Evolutionary conservation across 164 flowering plant genomes (phyloP), one percentile per base, ranked within the genome.

Genomic region (Magnolia changhungtana): DNA sequence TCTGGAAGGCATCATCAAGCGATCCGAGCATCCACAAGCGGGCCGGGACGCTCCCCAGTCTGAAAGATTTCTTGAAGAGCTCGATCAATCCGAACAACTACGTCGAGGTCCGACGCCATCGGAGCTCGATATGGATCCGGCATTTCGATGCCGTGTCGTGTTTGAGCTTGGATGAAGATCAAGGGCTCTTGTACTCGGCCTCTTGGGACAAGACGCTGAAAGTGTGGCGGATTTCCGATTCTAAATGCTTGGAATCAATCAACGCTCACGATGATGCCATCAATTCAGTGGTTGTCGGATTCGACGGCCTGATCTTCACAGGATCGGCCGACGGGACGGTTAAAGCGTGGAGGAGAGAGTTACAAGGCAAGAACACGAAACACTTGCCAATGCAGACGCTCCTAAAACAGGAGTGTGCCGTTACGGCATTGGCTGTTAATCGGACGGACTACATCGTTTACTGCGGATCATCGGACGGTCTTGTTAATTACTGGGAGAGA

Each of bases 311-410:
- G 63, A 89, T 92, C 2, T 90, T 89, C 81, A 88, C 96, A 0
- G 98, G 97, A 1, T 91, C 97, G 0, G 98, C 98, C 0, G 97
- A 94, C 76, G 98, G 98, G 2, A 86, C 91, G 4, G 92, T 92
- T 0, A 94, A 92, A 72, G 89, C 83, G 16, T 94, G 98, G 98
- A 73, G 82, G 67, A 71, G 91, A 70, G 90, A 91, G 77, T 20
- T 50, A 18, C 79, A 69, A 0, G 88, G 89, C 8, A 91, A 87
- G 72, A 71, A 72, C 1, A 79, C 83, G 0, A 86, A 85, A 67
- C 98, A 92, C 68, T 0, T 69, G 7, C 50, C 80, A 4, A 51
- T 72, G 1, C 88, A 89, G 71, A 84, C 89, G 10, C 77, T 94
- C 52, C 74, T 90, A 65, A 81, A 80, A 61, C 95, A 89, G 76